phyloP scores from a whole-genome alignment of 257 asterid species.

The Eustoma russellianum region DNA sequence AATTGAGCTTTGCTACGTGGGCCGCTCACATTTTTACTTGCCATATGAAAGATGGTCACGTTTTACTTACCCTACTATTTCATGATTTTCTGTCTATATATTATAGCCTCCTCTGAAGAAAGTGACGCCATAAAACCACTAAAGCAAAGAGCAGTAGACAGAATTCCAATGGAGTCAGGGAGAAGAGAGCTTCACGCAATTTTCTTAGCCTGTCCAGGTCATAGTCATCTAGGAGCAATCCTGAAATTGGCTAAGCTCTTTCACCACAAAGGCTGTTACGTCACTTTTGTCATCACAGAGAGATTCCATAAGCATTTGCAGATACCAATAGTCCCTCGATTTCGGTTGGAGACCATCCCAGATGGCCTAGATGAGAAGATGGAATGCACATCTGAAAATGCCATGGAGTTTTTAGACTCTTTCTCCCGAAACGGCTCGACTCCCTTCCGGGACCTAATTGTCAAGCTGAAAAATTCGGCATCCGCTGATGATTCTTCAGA shows the following conservation, averaged over 20 bases:
- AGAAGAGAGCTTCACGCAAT: neutral
- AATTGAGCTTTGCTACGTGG: too few relatives aligned
- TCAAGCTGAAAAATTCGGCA: conserved; percentile 4
- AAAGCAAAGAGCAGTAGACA: neutral
- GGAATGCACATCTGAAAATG: neutral
- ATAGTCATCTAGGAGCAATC: neutral
- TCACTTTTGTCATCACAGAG: conserved; percentile 1
- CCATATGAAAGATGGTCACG: too few relatives aligned
- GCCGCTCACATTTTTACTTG: too few relatives aligned
- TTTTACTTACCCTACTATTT: too few relatives aligned
- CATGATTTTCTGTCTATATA: too few relatives aligned
- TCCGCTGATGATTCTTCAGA: neutral
- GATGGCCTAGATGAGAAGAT: conserved; percentile 9
- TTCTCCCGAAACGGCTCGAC: neutral
- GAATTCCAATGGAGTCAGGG: neutral
- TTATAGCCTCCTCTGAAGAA: too few relatives aligned
- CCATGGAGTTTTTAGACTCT: conserved; percentile 1
- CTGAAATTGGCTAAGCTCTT: conserved; percentile 3
- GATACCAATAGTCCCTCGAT: neutral
- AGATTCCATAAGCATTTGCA: neutral
- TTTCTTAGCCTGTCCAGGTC: conserved; percentile 1
- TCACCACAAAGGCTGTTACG: conserved; percentile 2
- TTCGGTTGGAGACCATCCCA: conserved; percentile 11
- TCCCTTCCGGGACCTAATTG: conserved; percentile 8
- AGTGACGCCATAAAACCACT: too few relatives aligned